Evolutionary conservation across 2,329 filamentous ascomycete species (phyloP).

Genomic region (Reticulascus tulasneorum): DNA sequence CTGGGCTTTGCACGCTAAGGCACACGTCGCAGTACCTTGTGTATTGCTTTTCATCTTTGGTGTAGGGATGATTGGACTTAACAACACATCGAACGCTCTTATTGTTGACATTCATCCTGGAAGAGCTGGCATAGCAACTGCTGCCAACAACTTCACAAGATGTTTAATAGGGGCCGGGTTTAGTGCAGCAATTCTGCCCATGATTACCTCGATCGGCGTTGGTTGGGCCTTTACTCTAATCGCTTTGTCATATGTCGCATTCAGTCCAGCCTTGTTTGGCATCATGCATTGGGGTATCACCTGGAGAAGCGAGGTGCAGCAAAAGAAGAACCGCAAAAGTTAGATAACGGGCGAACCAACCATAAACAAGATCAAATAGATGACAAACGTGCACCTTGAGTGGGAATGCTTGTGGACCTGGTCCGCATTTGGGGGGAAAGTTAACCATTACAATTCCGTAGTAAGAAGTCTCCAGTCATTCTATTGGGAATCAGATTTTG

Average conservation of each 20-base stretch:
- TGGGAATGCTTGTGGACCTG: too few relatives aligned
- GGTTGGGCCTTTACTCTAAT: conserved; percentile 50
- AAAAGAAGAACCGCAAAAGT: conserved; percentile 22
- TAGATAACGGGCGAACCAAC: conserved; percentile 13
- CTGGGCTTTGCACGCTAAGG: conserved; percentile 42
- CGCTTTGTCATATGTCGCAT: conserved; percentile 35
- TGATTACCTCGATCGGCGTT: conserved; percentile 46
- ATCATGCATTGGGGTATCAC: conserved; percentile 37
- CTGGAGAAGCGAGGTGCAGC: conserved; percentile 35
- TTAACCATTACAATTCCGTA: too few relatives aligned
- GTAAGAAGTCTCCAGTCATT: too few relatives aligned
- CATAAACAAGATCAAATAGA: background rate
- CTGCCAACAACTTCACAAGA: conserved; percentile 52
- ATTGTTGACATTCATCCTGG: conserved; percentile 54
- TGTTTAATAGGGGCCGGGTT: conserved; percentile 52
- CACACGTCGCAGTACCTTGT: conserved; percentile 41
- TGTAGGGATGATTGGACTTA: conserved; percentile 48
- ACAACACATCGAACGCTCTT: conserved; percentile 48
- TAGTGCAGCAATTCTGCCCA: conserved; percentile 46
- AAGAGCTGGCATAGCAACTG: conserved; percentile 49
- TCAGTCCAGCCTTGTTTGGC: conserved; percentile 34
- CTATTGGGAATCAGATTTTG: too few relatives aligned
- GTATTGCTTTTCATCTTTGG: conserved; percentile 44
- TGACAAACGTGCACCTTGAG: too few relatives aligned
- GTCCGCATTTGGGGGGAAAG: too few relatives aligned